Evolutionary conservation across 176 grass and related monocot species (phyloP), one percentile per base, ranked within the genome.

Genomic region (Phoenix roebelenii): DNA sequence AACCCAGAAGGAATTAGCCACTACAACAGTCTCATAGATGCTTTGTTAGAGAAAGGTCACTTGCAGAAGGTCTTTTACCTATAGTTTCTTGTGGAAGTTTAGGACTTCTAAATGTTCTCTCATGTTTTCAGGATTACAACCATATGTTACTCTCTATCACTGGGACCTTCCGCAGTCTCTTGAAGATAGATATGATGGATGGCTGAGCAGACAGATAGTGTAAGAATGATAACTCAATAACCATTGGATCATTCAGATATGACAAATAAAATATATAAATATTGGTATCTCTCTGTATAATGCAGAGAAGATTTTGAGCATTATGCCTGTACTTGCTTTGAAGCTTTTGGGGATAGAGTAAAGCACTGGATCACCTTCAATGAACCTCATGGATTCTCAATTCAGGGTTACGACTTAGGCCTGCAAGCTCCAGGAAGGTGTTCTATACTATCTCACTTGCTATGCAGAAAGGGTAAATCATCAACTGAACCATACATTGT

Each of bases 291-390:
- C 25, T 6, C 3, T 54, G 15, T 51, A 26, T 49, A 49, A 56
- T 77, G 61, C 84, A 97, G 93, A 63, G 62, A 91, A 60, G 93
- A 91, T 80, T 97, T 88, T 18, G 76, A 84, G 76, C 58, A 80
- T 57, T 97, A 85, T 56, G 81, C 93, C 18, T 67, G 70, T 59
- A 88, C 87, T 25, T 97, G 93, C 63, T 97, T 97, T 76, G 72
- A 83, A 65, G 78, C 81, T 64, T 97, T 97, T 51, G 87, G 93
- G 66, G 93, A 88, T 49, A 80, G 93, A 83, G 93, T 97, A 69
- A 92, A 97, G 76, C 64, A 92, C 23, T 85, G 87, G 93, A 85
- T 97, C 67, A 92, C 93, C 44, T 75, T 97, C 50, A 97, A 92
- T 49, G 93, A 97, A 61, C 93, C 93, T 4, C 69, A 88, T 61